Percentiles rank a stretch among this genome's conserved stretches.
These are phyloP conservation scores for Drechslerella coelobrocha DNA, from an alignment of 2,329 filamentous ascomycete genomes.

Conservation along the genomic window DNA sequence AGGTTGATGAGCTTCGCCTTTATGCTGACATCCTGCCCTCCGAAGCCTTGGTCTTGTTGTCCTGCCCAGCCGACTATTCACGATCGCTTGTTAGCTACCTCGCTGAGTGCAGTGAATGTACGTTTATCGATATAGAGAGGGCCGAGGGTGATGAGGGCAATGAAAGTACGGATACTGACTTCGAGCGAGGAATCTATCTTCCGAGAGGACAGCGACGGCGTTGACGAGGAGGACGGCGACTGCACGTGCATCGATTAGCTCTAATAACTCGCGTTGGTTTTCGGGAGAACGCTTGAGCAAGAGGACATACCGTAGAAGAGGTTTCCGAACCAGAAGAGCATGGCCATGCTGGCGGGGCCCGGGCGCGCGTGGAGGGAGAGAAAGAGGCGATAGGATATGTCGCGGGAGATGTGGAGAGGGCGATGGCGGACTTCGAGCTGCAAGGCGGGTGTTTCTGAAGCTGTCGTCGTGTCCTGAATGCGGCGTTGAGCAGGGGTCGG, in stretches of 20 bases:
- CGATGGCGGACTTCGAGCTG: neutral
- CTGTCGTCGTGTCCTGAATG: conserved; percentile 47
- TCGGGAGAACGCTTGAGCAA: neutral
- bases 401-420: neutral
- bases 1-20: conserved; percentile 88
- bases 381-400: neutral
- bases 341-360: conserved; percentile 30
- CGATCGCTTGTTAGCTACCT: neutral
- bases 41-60: conserved; percentile 58
- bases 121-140: conserved; percentile 5
- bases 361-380: conserved; percentile 3
- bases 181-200: conserved; percentile 61
- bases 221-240: conserved; percentile 89
- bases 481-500: conserved; percentile 7
- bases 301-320: conserved; percentile 42
- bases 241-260: conserved; percentile 57
- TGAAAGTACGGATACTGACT: conserved; percentile 62
- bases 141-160: conserved; percentile 31
- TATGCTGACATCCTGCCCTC: conserved; percentile 74
- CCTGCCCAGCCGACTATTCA: conserved; percentile 79
- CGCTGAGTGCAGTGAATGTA: conserved; percentile 4
- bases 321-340: conserved; percentile 50
- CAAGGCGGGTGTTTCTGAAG: conserved; percentile 3
- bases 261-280: conserved; percentile 17
- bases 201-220: conserved; percentile 88